phyloP scores from a whole-genome alignment of 2,329 filamentous ascomycete species.

The Cladosporium velox region DNA sequence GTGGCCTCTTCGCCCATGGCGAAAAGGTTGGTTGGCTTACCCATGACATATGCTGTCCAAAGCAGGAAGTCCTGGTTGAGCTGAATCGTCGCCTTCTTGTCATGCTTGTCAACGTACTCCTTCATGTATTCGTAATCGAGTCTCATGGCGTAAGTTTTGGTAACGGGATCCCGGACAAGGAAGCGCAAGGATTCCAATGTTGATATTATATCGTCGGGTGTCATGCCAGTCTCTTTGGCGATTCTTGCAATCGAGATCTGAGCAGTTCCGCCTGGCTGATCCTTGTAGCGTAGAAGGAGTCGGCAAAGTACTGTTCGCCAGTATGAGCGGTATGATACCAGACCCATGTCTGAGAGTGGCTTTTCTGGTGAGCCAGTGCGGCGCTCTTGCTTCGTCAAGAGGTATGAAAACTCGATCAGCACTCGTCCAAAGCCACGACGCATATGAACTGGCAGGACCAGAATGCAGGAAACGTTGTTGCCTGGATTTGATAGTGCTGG shows the following conservation, averaged over 20 bases:
- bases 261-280: conserved; percentile 29
- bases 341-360: conserved; percentile 93
- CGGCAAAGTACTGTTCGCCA: conserved; percentile 89
- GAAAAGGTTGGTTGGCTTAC: conserved; percentile 54
- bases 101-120: conserved; percentile 86
- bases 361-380: conserved; percentile 97
- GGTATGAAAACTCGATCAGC: conserved; percentile 96
- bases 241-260: conserved; percentile 61
- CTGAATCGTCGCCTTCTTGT: conserved; percentile 82
- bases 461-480: conserved; percentile 96
- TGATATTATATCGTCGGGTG: conserved; percentile 92
- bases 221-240: conserved; percentile 91
- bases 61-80: conserved; percentile 78
- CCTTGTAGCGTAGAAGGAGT: conserved; percentile 69
- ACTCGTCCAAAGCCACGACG: conserved; percentile 96
- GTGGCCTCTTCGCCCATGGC: conserved; percentile 40
- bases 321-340: conserved; percentile 96
- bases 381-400: conserved; percentile 86
- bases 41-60: conserved; percentile 98
- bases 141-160: conserved; percentile 84
- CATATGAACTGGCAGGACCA: conserved; percentile 94
- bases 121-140: conserved; percentile 83
- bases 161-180: conserved; percentile 84
- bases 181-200: conserved; percentile 87
- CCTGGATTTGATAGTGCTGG: conserved; percentile 38